phyloP scores from a whole-genome alignment of 768 basidiomycete genomes.

The Podaxis carcinomalis region DNA sequence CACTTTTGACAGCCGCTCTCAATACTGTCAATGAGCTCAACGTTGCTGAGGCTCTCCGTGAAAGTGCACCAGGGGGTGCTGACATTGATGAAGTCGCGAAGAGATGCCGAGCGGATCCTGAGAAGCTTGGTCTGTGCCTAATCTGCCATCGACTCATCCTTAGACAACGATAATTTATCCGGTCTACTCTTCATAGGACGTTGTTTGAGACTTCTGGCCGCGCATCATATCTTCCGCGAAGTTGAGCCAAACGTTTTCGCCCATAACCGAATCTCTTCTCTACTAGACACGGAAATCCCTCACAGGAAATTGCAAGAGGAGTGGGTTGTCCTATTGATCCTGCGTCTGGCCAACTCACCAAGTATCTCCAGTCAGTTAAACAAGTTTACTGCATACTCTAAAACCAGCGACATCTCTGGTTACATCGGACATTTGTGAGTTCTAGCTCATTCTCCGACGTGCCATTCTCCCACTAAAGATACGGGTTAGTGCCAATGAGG shows the following conservation, averaged over 20 bases:
- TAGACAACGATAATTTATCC: background rate
- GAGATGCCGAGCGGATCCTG: background rate
- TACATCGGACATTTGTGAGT: conserved; percentile 10
- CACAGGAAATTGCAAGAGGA: background rate
- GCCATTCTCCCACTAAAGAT: background rate
- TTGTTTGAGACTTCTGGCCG: conserved; percentile 20
- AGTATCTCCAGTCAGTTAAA: background rate
- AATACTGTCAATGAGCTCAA: conserved; percentile 10
- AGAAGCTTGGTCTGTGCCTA: conserved; percentile 3
- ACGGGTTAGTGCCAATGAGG: background rate
- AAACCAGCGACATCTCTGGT: conserved; percentile 1
- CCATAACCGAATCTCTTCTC: conserved; percentile 20
- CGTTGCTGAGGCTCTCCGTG: conserved; percentile 5
- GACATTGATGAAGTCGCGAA: background rate
- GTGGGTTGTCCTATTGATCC: background rate
- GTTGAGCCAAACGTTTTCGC: conserved; percentile 22
- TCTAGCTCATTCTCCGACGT: background rate
- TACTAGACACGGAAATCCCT: conserved; percentile 12
- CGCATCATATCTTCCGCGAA: conserved; percentile 22
- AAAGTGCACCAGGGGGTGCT: background rate
- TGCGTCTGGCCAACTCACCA: background rate
- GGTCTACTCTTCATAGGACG: conserved; percentile 13
- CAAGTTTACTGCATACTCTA: background rate
- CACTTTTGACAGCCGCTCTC: conserved; percentile 6
- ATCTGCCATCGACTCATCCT: background rate